Evolutionary conservation across 768 basidiomycete genomes (phyloP).

Genomic region (Pleurotus tuber-regium): DNA sequence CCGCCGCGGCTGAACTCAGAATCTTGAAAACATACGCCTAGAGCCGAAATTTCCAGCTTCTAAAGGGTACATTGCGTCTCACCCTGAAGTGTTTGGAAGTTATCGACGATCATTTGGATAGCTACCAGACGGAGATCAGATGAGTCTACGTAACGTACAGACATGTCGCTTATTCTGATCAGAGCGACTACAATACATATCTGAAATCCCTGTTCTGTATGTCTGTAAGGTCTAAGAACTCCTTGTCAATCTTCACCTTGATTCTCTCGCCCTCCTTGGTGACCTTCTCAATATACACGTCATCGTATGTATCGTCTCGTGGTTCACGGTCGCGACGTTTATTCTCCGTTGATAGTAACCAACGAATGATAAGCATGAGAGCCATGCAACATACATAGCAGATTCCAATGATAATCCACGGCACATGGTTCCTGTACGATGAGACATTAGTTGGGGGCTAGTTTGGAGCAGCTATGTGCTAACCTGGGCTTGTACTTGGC

Average conservation of each 20-base stretch:
- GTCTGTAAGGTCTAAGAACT: slow-evolving; percentile 73
- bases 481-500: slow-evolving; percentile 64
- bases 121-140: too few relatives aligned
- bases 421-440: slow-evolving; percentile 57
- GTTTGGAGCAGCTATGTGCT: slow-evolving; percentile 6
- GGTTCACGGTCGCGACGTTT: slow-evolving; percentile 58
- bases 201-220: slow-evolving; percentile 69
- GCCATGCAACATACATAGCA: slow-evolving; percentile 56
- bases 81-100: too few relatives aligned
- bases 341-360: slow-evolving; percentile 58
- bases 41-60: too few relatives aligned
- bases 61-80: too few relatives aligned
- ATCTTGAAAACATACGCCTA: too few relatives aligned
- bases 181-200: slow-evolving; percentile 53
- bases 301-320: slow-evolving; percentile 50
- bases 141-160: neutral
- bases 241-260: slow-evolving; percentile 66
- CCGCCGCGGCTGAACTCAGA: too few relatives aligned
- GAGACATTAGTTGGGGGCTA: neutral
- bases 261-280: slow-evolving; percentile 50
- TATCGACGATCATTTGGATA: too few relatives aligned
- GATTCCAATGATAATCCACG: slow-evolving; percentile 74
- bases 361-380: slow-evolving; percentile 47
- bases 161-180: neutral
- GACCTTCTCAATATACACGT: slow-evolving; percentile 56